Conservation (phyloP, 345 rosid species). For the Aquilaria sinensis region DNA sequence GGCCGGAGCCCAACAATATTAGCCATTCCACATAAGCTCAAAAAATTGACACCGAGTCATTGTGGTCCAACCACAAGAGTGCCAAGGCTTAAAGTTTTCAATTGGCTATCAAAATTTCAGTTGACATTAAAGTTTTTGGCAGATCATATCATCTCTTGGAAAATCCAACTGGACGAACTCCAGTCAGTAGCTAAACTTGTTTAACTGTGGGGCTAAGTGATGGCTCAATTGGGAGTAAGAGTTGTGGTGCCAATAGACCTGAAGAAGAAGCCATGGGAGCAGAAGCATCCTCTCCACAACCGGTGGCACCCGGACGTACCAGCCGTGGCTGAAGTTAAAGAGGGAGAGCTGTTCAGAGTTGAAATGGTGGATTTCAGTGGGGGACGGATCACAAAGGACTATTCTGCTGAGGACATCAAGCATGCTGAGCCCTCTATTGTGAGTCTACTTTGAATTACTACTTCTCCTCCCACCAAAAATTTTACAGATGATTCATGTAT, state of each 20-base stretch:
- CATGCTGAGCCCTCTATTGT: slow-evolving; percentile 39
- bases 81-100: no score
- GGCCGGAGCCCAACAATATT: no score
- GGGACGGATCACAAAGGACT: slow-evolving; percentile 29
- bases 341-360: slow-evolving; percentile 44
- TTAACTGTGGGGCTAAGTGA: background rate
- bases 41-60: no score
- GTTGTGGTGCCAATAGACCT: slow-evolving; percentile 46
- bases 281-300: slow-evolving; percentile 47
- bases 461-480: no score
- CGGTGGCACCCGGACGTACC: slow-evolving; percentile 69
- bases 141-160: no score
- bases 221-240: slow-evolving; percentile 32
- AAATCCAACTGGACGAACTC: no score
- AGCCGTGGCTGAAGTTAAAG: slow-evolving; percentile 30
- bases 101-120: no score
- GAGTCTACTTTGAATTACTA: slow-evolving; percentile 12
- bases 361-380: slow-evolving; percentile 61
- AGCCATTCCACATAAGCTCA: no score
- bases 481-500: no score
- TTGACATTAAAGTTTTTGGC: no score
- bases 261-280: slow-evolving; percentile 55
- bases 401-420: slow-evolving; percentile 45
- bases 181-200: no score
- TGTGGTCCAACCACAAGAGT: no score